Base-by-base conservation (phyloP, 192 early-diverging fungal genomes). In the Coemansia reversa region DNA sequence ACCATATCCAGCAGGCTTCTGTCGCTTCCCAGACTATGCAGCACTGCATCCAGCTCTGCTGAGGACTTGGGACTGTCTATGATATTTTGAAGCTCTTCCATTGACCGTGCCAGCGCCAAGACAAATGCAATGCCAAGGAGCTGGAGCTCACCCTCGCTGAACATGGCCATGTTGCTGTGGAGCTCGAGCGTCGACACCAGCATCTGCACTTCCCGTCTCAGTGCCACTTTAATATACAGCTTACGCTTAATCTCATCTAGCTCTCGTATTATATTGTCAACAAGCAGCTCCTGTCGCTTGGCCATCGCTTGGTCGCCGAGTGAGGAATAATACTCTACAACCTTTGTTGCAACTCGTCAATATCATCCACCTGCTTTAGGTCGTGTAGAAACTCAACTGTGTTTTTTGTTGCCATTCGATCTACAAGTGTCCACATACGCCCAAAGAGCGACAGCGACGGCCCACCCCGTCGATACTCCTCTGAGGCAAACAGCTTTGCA, bases 121-220 rank as follows among this genome's bases (percentile, higher is more conserved):
- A 73, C 9, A 25, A 79, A 53, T 33, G 58, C 53, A 12, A 79
- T 24, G 52, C 67, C 59, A 23, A 79, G 57, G 22, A 67, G 66
- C 57, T 60, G 76, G 23, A 52, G 60, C 58, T 79, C 76, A 22
- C 51, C 32, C 47, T 63, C 63, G 9, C 48, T 67, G 32, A 79
- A 73, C 30, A 79, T 61, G 9, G 51, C 70, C 70, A 74, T 79
- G 63, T 63, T 74, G 70, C 71, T 70, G 11, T 39, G n/a, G 29
- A 79, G 76, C 60, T 72, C 76, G 22, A 79, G 61, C 23, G 76
- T 74, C 25, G 70, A 79, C 49, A 79, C 67, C 42, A 79, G 58
- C 60, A 62, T 24, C 19, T 54, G 67, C 32, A 70, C 14, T 45
- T 79, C 76, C 42, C 42, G 67, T 20, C 60, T 35, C 32, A 70